Evolutionary conservation across 495 filamentous ascomycete species (phyloP).

Genomic region (Penicillium odoratum): DNA sequence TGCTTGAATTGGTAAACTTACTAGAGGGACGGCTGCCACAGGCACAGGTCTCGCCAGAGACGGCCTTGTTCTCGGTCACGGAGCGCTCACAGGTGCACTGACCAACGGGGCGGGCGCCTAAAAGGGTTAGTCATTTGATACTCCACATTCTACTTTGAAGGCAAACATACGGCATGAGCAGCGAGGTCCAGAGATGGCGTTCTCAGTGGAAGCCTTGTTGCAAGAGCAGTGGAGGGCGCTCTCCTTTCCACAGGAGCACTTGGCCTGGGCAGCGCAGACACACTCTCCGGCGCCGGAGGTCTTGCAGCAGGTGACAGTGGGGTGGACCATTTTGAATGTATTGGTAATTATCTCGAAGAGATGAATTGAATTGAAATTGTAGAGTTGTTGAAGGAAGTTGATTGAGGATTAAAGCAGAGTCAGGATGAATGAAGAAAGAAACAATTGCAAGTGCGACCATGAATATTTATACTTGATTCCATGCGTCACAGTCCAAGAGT

Average conservation of each 20-base stretch:
- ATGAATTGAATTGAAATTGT: slow-evolving; percentile 8
- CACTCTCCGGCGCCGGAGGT: slow-evolving; percentile 52
- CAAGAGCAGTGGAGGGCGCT: slow-evolving; percentile 84
- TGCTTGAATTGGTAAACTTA: slow-evolving; percentile 37
- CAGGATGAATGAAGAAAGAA: background rate
- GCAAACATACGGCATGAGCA: slow-evolving; percentile 76
- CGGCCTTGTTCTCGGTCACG: slow-evolving; percentile 64
- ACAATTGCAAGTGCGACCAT: slow-evolving; percentile 1
- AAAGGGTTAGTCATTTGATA: slow-evolving; percentile 25
- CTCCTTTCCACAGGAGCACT: slow-evolving; percentile 87
- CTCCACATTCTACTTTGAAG: background rate
- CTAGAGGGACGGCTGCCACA: slow-evolving; percentile 74
- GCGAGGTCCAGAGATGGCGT: slow-evolving; percentile 65
- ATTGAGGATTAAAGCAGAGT: background rate
- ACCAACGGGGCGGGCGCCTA: slow-evolving; percentile 70
- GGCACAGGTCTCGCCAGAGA: slow-evolving; percentile 61
- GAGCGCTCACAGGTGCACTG: slow-evolving; percentile 81
- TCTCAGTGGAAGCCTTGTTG: slow-evolving; percentile 75
- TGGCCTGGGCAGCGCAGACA: slow-evolving; percentile 62
- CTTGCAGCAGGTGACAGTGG: slow-evolving; percentile 63
- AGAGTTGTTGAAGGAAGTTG: slow-evolving; percentile 5
- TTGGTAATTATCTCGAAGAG: background rate
- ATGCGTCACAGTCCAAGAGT: slow-evolving; percentile 14
- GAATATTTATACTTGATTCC: slow-evolving; percentile 32
- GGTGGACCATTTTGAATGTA: slow-evolving; percentile 50